phyloP scores from a whole-genome alignment of 495 filamentous ascomycete species.

The Filosporella fistucella region DNA sequence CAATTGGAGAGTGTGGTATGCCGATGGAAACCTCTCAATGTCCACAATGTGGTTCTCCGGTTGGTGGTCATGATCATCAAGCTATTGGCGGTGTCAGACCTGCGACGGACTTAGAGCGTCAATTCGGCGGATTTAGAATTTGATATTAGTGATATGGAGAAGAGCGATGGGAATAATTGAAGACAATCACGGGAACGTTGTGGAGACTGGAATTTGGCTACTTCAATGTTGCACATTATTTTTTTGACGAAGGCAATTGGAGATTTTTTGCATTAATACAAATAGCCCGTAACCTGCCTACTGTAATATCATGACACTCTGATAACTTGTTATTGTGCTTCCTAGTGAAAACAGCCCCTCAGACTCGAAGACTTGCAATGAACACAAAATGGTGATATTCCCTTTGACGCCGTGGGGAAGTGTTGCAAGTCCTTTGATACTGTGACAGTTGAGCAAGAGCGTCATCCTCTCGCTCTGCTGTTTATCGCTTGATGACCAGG shows the following conservation, averaged over 20 bases:
- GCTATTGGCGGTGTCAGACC: conserved; percentile 43
- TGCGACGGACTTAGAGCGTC: conserved; percentile 45
- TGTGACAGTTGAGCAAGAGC: too few species aligned
- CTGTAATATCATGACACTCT: too few species aligned
- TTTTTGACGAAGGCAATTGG: conserved; percentile 1
- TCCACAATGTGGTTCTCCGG: conserved; percentile 56
- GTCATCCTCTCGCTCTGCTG: conserved; percentile 12
- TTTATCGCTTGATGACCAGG: conserved; percentile 20
- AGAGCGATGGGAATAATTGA: neutral
- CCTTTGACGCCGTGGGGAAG: too few species aligned
- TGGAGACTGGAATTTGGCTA: conserved; percentile 1
- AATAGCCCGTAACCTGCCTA: too few species aligned
- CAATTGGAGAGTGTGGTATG: conserved; percentile 69
- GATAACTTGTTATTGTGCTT: too few species aligned
- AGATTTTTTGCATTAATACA: conserved; percentile 1
- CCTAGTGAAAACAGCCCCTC: too few species aligned
- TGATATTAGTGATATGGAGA: conserved; percentile 6
- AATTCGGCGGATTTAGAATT: conserved; percentile 30
- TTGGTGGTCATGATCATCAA: conserved; percentile 57
- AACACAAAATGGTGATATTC: too few species aligned
- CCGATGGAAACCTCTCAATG: conserved; percentile 59
- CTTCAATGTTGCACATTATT: conserved; percentile 1
- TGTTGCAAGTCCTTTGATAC: too few species aligned
- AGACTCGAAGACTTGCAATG: too few species aligned
- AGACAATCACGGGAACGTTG: neutral